phyloP scores from a whole-genome alignment of 345 rosid genomes.

The Odontarrhena argentea region DNA sequence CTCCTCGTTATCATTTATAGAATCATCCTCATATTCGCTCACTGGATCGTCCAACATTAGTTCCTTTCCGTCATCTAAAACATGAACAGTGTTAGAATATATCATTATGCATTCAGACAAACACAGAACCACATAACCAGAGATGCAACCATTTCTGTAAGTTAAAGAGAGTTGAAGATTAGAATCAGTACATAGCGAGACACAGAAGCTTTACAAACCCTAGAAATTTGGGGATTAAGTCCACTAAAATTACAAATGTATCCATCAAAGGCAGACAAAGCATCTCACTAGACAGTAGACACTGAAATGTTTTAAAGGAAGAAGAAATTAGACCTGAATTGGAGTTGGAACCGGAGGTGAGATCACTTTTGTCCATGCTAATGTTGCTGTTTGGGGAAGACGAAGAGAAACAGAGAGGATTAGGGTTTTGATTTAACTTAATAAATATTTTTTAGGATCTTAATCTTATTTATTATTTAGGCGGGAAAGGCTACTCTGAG shows the following conservation, averaged over 20 bases:
- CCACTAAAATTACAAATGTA: not conserved
- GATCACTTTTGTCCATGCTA: conserved; percentile 7
- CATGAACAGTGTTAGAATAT: not conserved
- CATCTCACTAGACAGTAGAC: not conserved
- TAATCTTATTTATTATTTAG: conserved; percentile 1
- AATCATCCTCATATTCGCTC: not conserved
- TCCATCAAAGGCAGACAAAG: not conserved
- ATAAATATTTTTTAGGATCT: conserved; percentile 1
- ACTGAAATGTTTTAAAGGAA: not conserved
- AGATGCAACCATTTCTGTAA: not conserved
- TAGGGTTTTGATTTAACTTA: conserved; percentile 11
- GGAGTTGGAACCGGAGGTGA: not conserved
- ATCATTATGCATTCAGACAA: not conserved
- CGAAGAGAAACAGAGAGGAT: not conserved
- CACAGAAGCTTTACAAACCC: not conserved
- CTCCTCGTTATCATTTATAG: not conserved
- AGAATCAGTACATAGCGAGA: not conserved
- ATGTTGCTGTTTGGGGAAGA: not conserved
- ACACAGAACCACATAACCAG: not conserved
- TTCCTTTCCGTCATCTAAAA: conserved; percentile 13
- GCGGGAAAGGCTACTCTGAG: conserved; percentile 19
- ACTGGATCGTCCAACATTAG: not conserved
- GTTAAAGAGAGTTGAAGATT: not conserved
- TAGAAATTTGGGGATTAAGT: not conserved
- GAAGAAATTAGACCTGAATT: not conserved